A percentile compares a stretch with the other conserved stretches of the same genome.
phyloP scores from a whole-genome alignment of 139 green algal species.

The Dunaliella primolecta region DNA sequence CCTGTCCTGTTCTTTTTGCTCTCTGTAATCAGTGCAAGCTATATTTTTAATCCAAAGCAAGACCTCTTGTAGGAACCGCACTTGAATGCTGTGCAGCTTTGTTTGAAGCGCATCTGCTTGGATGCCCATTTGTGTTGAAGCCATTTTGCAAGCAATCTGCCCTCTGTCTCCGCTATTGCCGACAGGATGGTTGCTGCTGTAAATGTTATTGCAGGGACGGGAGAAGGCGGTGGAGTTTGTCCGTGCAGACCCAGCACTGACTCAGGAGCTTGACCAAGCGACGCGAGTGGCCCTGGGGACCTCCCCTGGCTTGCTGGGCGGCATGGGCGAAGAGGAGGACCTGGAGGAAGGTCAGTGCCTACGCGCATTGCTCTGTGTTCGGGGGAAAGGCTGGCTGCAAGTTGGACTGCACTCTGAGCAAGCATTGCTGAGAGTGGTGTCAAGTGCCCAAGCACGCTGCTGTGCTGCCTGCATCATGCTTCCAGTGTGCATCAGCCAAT shows the following conservation, averaged over 20 bases:
- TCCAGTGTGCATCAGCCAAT: too few relatives aligned
- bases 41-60: background rate
- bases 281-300: constrained; percentile 53
- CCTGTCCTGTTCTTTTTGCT: background rate
- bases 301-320: background rate
- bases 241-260: constrained; percentile 25
- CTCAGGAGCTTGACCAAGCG: constrained; percentile 22
- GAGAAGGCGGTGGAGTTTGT: constrained; percentile 41
- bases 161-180: too few relatives aligned
- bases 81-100: background rate
- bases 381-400: too few relatives aligned
- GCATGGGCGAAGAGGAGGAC: background rate
- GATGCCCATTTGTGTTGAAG: background rate
- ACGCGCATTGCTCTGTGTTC: too few relatives aligned
- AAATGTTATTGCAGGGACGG: constrained; percentile 29
- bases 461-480: too few relatives aligned
- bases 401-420: too few relatives aligned
- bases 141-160: too few relatives aligned
- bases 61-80: too few relatives aligned
- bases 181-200: background rate
- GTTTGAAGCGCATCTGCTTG: background rate
- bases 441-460: too few relatives aligned
- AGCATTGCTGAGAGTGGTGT: too few relatives aligned
- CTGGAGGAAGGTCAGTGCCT: background rate
- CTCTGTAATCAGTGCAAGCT: background rate